Evolutionary conservation across 176 grass and related monocot species (phyloP).

Genomic region (Raddia distichophylla): DNA sequence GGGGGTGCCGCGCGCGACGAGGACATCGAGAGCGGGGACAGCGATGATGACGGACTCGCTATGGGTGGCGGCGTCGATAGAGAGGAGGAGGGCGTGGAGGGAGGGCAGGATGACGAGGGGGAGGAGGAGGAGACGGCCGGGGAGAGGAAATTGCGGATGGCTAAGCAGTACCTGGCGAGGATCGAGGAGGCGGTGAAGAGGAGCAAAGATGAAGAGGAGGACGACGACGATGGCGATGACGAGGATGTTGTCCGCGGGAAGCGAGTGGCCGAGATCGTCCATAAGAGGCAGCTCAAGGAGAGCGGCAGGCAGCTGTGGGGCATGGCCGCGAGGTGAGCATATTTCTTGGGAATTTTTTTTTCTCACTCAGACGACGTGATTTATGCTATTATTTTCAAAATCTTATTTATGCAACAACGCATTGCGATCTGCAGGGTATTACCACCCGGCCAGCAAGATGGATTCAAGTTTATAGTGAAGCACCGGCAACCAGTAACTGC

Average conservation of each 20-base stretch:
- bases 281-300: slow-evolving; percentile 63
- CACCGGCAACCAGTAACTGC: slow-evolving; percentile 59
- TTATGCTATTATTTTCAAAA: too few species aligned
- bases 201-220: slow-evolving; percentile 54
- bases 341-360: neutral
- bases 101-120: slow-evolving; percentile 21
- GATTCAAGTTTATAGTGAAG: slow-evolving; percentile 56
- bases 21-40: slow-evolving; percentile 62
- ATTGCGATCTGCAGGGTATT: slow-evolving; percentile 51
- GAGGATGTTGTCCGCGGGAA: slow-evolving; percentile 39
- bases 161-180: slow-evolving; percentile 54
- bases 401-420: neutral
- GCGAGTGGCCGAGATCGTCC: slow-evolving; percentile 55
- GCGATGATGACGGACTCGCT: slow-evolving; percentile 46
- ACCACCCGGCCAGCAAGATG: slow-evolving; percentile 46
- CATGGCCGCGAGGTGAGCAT: slow-evolving; percentile 57
- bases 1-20: slow-evolving; percentile 21
- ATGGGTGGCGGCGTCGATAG: neutral
- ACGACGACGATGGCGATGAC: slow-evolving; percentile 32
- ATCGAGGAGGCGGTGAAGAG: slow-evolving; percentile 48
- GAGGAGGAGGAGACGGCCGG: slow-evolving; percentile 56
- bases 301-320: slow-evolving; percentile 53
- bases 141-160: slow-evolving; percentile 64
- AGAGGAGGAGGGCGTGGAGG: slow-evolving; percentile 12
- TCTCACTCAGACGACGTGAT: neutral